These are phyloP conservation scores for Alectoria sarmentosa DNA, from an alignment of 495 filamentous ascomycete species.

Conservation along the genomic window DNA sequence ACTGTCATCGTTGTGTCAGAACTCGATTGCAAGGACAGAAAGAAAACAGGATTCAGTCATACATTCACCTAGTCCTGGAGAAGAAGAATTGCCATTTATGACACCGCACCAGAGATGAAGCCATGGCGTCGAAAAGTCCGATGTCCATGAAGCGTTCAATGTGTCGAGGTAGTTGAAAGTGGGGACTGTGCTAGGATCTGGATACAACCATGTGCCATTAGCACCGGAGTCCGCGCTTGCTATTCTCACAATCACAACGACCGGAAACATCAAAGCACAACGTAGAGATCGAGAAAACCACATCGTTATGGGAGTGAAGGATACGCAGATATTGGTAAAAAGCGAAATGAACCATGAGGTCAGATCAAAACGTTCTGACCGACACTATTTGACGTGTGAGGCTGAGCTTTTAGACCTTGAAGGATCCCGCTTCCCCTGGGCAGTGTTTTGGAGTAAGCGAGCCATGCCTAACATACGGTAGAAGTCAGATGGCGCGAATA, in stretches of 20 bases:
- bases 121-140: background rate
- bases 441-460: too few species aligned
- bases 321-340: background rate
- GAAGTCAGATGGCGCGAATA: background rate
- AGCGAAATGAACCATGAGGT: background rate
- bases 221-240: background rate
- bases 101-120: constrained; percentile 3
- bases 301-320: background rate
- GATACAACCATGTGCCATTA: constrained; percentile 3
- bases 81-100: background rate
- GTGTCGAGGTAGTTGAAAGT: background rate
- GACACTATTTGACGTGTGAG: background rate
- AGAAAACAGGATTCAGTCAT: background rate
- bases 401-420: background rate
- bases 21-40: too few species aligned
- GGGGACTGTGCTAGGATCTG: background rate
- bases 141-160: background rate
- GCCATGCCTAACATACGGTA: too few species aligned
- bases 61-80: constrained; percentile 1
- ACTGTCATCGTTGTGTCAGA: background rate
- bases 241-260: background rate
- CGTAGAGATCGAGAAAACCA: background rate
- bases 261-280: background rate
- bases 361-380: background rate
- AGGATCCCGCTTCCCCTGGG: background rate